Evolutionary conservation across 75 land plant species (phyloP).

Genomic region (Picea glauca): DNA sequence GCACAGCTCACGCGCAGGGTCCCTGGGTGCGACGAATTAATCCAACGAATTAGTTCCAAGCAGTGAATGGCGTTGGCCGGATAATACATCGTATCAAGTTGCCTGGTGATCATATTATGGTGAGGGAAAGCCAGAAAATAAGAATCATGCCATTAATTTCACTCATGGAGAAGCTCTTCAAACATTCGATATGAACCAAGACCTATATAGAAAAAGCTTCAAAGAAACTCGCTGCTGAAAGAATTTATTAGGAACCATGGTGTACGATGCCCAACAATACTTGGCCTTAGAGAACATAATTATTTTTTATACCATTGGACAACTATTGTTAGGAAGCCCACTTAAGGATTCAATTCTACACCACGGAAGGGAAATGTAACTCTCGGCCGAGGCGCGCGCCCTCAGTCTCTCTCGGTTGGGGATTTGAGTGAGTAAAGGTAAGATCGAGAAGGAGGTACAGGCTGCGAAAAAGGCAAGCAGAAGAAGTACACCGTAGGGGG

Average conservation of each 20-base stretch:
- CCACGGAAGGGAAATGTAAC: too few species aligned
- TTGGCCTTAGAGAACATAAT: slow-evolving; percentile 85
- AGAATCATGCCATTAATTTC: slow-evolving; percentile 86
- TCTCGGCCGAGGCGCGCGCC: too few species aligned
- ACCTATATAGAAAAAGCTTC: slow-evolving; percentile 84
- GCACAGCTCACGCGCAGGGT: too few species aligned
- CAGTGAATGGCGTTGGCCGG: slow-evolving; percentile 12
- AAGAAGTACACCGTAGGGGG: too few species aligned
- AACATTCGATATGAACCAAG: slow-evolving; percentile 93
- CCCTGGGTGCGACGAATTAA: too few species aligned
- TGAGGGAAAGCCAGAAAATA: slow-evolving; percentile 93
- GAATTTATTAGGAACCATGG: slow-evolving; percentile 59
- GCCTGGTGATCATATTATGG: slow-evolving; percentile 74
- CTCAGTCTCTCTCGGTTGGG: too few species aligned
- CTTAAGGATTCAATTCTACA: too few species aligned
- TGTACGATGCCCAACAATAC: slow-evolving; percentile 53
- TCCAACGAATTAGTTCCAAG: too few species aligned
- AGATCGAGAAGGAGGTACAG: too few species aligned
- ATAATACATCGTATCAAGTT: slow-evolving; percentile 81
- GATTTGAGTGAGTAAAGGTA: too few species aligned
- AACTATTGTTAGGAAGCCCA: too few species aligned
- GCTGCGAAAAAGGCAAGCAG: too few species aligned
- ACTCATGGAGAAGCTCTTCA: slow-evolving; percentile 89
- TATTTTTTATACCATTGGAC: not conserved
- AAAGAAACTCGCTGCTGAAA: slow-evolving; percentile 74